Evolutionary conservation across 495 filamentous ascomycete species (phyloP), one percentile per base, ranked within the genome.

Genomic region (Penicillium steckii): DNA sequence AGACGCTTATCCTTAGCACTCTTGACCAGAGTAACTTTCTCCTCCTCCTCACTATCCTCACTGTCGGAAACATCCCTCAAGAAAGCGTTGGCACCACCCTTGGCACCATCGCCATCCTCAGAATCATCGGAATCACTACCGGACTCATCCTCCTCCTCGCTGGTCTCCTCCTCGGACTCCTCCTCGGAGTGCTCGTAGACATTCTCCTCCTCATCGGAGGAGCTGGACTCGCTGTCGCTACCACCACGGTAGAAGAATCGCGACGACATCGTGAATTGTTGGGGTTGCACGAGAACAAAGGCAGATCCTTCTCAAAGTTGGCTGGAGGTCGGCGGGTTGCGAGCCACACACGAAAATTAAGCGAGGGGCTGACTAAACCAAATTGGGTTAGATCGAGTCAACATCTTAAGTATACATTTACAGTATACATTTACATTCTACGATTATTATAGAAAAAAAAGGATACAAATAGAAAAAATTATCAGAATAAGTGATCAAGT

Each of bases 1-100:
- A 91, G 73, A 33, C 94, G 82, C 80, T 99, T 99, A 72, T 97
- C 92, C 75, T 97, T 97, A 46, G 91, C 92, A 69, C 91, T 96
- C 82, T 96, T 97, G 48, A 91, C 85, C 52, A 95, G 74, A 46
- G 89, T 92, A 46, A 84, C 83, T 50, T 83, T 81, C 38, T 90
- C 89, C 52, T 95, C 92, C 50, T 89, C 89, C 59, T 89, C 88
- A 59, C 85, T 89, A 47, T 89, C 88, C 57, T 95, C 91, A 61
- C 87, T 90, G 25, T 90, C 88, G 18, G 79, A 82, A 8, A 75
- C 81, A 67, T 88, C 86, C 58, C 79, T 80, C 79, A 97, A 81
- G 85, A 97, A 99, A 64, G 82, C 80, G 55, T 74, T 86, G 44
- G 84, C 82, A 64, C 89, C 90, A 38, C 52, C 56, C 75, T 86